Percentiles rank a stretch among this genome's conserved stretches.
Evolutionary conservation across 257 asterid genomes (phyloP).

Genomic region (Solanum tacnaense): DNA sequence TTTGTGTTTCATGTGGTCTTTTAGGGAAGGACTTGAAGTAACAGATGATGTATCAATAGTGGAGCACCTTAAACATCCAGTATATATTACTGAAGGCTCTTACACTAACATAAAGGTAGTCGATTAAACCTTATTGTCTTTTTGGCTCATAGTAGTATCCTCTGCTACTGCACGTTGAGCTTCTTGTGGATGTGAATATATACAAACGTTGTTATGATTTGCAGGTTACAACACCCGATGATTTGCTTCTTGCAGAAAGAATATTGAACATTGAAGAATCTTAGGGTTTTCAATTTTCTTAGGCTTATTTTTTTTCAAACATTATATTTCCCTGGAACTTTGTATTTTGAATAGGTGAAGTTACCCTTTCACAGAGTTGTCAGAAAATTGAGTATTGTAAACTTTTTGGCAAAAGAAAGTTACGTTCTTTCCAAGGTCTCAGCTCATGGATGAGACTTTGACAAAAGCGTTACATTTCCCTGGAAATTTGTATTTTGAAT

Average conservation of each 20-base stretch:
- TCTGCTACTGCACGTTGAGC: neutral
- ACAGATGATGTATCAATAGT: conserved; percentile 97
- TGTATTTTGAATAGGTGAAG: neutral
- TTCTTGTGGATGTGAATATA: neutral
- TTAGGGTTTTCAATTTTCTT: neutral
- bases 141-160: neutral
- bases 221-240: conserved; percentile 98
- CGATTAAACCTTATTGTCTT: neutral
- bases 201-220: neutral
- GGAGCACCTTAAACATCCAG: conserved; percentile 93
- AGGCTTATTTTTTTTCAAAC: neutral
- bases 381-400: neutral
- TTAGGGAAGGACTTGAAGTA: conserved; percentile 94
- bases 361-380: neutral
- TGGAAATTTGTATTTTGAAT: neutral
- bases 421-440: neutral
- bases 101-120: conserved; percentile 96
- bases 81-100: conserved; percentile 86
- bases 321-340: neutral
- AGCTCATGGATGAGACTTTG: neutral
- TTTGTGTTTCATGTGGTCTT: neutral
- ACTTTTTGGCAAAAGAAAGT: neutral
- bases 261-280: conserved; percentile 29
- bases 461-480: neutral
- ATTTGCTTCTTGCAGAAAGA: conserved; percentile 88